Base-by-base conservation (phyloP, 2,329 filamentous ascomycete species). In the Ophiostoma sp. region DNA sequence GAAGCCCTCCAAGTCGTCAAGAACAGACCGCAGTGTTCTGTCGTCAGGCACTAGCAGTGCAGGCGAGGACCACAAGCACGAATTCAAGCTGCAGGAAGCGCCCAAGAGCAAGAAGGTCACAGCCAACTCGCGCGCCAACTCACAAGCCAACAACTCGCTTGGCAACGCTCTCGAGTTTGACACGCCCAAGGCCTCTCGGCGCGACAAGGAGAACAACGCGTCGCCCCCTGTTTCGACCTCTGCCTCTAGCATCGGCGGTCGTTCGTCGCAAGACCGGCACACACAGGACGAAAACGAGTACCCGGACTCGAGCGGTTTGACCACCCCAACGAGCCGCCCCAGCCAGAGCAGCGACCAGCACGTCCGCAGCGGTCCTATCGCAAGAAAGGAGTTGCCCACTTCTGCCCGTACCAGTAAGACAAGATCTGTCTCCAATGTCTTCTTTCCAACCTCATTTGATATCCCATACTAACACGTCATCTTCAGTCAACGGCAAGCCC, bases 51-150 rank as follows among this genome's bases (percentile, higher is more conserved):
- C 81, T 3, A 78, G 80, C 8, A 75, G 76, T 31, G 71, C 74
- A 1, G 76, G 77, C 1, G 85, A 87, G 15, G 84, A 86, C 2
- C 82, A 74, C 52, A 66, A 79, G 71, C 84, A 82, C 70, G 89
- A 90, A 36, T 95, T 95, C 82, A 93, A 91, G 81, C 82, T 96
- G 59, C 93, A 95, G 79, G 93, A 97, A 68, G 93, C 92, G 1
- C 93, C 94, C 0, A 92, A 90, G 81, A 88, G 85, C 78, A 88
- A 87, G 78, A 87, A 85, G 78, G 31, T 72, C 1, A 75, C 82
- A 42, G 77, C 81, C 19, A 82, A 81, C 72, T 81, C 84, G 3
- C 82, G 85, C 72, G 84, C 81, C 76, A 83, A 83, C 76, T 85
- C 85, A 0, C 83, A 85, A 72, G 83, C 85, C 0, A 81, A 80